These are phyloP conservation scores for Hydrangea macrophylla DNA, from an alignment of 148 eudicot genomes.

Conservation along the genomic window DNA sequence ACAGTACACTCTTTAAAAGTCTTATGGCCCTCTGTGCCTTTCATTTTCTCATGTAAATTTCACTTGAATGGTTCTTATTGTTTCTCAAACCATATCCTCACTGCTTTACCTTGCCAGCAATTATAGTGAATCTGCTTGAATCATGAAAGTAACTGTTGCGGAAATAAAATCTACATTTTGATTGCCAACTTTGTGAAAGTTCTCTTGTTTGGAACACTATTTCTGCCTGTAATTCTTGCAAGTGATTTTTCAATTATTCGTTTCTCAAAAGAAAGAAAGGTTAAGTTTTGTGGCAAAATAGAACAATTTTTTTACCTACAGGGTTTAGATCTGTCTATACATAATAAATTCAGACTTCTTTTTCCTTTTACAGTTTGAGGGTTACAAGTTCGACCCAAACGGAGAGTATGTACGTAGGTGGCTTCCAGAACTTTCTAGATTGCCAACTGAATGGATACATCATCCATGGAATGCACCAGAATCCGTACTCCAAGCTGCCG, in stretches of 20 bases:
- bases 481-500: constrained; percentile 88
- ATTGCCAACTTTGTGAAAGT: background rate
- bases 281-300: background rate
- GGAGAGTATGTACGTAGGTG: constrained; percentile 94
- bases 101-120: background rate
- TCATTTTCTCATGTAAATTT: background rate
- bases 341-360: constrained; percentile 1
- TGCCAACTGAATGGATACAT: constrained; percentile 98
- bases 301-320: background rate
- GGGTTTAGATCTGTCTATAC: background rate
- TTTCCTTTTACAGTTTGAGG: constrained; percentile 61
- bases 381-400: constrained; percentile 89
- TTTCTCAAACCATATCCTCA: background rate
- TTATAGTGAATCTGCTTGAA: background rate
- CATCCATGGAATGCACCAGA: constrained; percentile 97
- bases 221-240: background rate
- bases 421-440: constrained; percentile 94
- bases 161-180: too few species aligned
- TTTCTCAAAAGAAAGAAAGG: background rate
- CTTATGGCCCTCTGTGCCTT: background rate
- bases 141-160: background rate
- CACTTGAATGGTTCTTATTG: background rate
- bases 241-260: background rate
- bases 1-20: background rate
- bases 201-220: background rate